Evolutionary conservation across 257 asterid species (phyloP), one percentile per base, ranked within the genome.

Genomic region (Nicotiana knightiana): DNA sequence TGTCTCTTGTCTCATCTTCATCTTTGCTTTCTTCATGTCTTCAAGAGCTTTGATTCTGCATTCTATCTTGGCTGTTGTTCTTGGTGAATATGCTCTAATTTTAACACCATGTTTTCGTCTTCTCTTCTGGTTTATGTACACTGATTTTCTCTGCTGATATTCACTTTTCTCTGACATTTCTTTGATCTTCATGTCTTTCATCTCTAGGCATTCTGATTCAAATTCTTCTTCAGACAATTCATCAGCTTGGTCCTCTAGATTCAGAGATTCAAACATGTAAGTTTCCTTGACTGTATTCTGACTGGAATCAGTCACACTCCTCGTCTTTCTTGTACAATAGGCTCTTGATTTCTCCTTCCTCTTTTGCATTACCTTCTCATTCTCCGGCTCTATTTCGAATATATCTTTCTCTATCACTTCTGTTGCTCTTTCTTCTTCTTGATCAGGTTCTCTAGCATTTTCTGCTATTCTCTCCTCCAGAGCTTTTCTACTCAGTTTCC

Each of bases 1-100:
- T 17, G 21, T 86, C 87, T 77, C 86, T 82, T 79, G 85, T 84
- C 84, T 91, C 78, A 67, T 35, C 84, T 83, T 90, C 87, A 37
- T 80, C 81, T 92, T 90, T 32, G 92, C 86, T 83, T 82, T 93
- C 89, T 89, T 93, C 87, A 87, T 84, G 79, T 89, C 93, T 82
- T 92, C 95, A 4, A 89, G 87, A 7, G 93, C 93, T 83, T 90
- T 81, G 54, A 90, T 91, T 86, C 88, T 93, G 93, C 93, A 90
- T 58, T 91, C 97, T 35, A 16, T 84, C 85, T 83, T 87, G 17
- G 85, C 75, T 67, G 76, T 33, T 28, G 91, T 87, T 83, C 91
- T 83, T 51, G 93, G 96, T 0, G 96, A 91, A 82, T 77, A 71
- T 30, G 88, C 68, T 73, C 84, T 87, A 21, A 33, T 55, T 84